Conservation (phyloP, 2,329 filamentous ascomycete species). For the Thermothelomyces thermophilus region DNA sequence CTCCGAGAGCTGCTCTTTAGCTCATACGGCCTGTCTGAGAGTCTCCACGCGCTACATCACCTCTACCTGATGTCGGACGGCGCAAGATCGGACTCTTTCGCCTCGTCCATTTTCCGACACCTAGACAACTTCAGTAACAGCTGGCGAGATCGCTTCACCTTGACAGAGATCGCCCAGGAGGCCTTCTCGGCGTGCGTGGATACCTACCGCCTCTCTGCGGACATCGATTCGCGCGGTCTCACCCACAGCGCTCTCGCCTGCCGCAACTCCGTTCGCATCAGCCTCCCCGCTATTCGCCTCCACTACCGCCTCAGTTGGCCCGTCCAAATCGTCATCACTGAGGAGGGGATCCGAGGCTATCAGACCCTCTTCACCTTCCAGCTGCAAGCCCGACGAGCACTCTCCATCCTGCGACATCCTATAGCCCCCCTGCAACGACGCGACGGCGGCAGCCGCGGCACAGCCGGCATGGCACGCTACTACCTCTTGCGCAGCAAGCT, state of each 20-base stretch:
- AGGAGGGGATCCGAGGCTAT: conserved; percentile 58
- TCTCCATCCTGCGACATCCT: conserved; percentile 56
- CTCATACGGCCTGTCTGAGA: conserved; percentile 58
- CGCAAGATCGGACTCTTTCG: conserved; percentile 57
- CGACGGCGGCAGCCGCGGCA: conserved; percentile 1
- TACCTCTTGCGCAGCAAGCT: conserved; percentile 61
- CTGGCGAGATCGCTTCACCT: conserved; percentile 77
- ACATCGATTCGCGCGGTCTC: conserved; percentile 36
- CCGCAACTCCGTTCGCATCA: conserved; percentile 52
- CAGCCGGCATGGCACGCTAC: conserved; percentile 39
- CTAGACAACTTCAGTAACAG: conserved; percentile 53
- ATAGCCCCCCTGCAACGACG: conserved; percentile 28
- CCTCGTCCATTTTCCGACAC: conserved; percentile 64
- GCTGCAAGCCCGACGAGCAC: conserved; percentile 68
- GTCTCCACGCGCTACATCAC: conserved; percentile 60
- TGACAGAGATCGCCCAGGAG: conserved; percentile 71
- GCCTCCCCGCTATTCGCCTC: conserved; percentile 57
- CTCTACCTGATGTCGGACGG: conserved; percentile 77
- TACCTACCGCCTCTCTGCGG: conserved; percentile 55
- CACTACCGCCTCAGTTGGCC: conserved; percentile 63
- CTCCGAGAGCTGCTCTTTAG: conserved; percentile 62
- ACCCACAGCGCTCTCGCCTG: conserved; percentile 38
- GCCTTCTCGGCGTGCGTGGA: conserved; percentile 58
- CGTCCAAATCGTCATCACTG: conserved; percentile 65
- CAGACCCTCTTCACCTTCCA: conserved; percentile 68